Evolutionary conservation across 2,329 filamentous ascomycete species (phyloP), one percentile per base, ranked within the genome.

Genomic region (Remersonia thermophila): DNA sequence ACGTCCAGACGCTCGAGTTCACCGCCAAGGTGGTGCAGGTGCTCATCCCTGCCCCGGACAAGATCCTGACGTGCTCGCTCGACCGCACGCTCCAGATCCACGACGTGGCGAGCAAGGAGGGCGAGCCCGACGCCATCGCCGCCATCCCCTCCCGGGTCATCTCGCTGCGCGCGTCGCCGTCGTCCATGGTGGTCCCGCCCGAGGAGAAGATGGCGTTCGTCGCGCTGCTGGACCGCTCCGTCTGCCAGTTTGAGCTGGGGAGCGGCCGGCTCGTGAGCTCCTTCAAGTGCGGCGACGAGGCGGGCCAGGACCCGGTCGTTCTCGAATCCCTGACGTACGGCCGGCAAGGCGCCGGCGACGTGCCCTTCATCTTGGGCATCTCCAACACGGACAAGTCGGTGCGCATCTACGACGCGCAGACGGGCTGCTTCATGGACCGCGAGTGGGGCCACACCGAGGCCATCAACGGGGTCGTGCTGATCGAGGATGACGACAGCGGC

Each of bases 341-440:
- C 50, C 75, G 53, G 60, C 75, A 49, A 57, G 68, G 43, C 58
- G 70, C 58, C 30, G 67, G 56, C 55, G 75, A 63, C 28, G 58
- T 69, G 3, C 72, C 77, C 18, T 71, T 93, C 34, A 68, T 98
- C 35, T 69, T 91, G 13, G 87, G 85, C n/a, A 71, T 91, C 9
- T 95, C 89, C 7, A 87, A 87, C 48, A 94, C 84, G 1, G 91
- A 98, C 57, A 98, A 96, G 55, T 96, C 91, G 1, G 80, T 98
- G 38, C 71, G 91, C 26, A 64, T 98, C 12, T 98, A 98, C 51
- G 83, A 94, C 47, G 67, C 75, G 20, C 77, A 80, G 42, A 77
- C 74, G 29, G 87, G 89, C 7, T 62, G 65, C 2, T 79, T 98
- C 39, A 61, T 96, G 18, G 82, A 86, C 34, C 77, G 85, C 28